Conservation (phyloP, 2,329 filamentous ascomycete genomes). For the Cladosporium sp. region DNA sequence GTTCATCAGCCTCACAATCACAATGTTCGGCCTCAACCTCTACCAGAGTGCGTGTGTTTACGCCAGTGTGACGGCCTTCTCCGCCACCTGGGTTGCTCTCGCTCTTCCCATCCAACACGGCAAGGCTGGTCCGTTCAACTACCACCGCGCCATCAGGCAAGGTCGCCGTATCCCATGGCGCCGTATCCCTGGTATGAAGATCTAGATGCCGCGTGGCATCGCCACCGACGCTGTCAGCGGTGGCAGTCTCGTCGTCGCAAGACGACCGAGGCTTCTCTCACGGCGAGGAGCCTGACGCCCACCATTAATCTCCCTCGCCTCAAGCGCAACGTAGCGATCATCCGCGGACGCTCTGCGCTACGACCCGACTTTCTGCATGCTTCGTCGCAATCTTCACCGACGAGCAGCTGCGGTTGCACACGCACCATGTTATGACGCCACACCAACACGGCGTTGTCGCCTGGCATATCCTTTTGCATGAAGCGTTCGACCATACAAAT, state of each 20-base stretch:
- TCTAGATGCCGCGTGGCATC: conserved; percentile 8
- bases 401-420: background rate
- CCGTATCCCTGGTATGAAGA: conserved; percentile 24
- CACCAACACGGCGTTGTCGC: background rate
- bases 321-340: conserved; percentile 13
- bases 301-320: conserved; percentile 1
- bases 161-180: conserved; percentile 28
- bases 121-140: conserved; percentile 31
- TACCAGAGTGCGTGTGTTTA: conserved; percentile 28
- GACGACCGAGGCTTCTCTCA: conserved; percentile 10
- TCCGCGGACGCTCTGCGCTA: conserved; percentile 11
- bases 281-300: conserved; percentile 8
- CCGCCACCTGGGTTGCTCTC: conserved; percentile 27
- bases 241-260: conserved; percentile 13
- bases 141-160: conserved; percentile 26
- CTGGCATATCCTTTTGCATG: conserved; percentile 1
- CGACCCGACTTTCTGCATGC: conserved; percentile 3
- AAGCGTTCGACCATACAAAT: conserved; percentile 10
- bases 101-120: conserved; percentile 28
- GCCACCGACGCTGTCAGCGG: conserved; percentile 13
- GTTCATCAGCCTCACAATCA: background rate
- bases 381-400: background rate
- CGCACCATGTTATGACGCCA: background rate
- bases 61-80: conserved; percentile 28
- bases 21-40: conserved; percentile 18